A percentile compares a stretch with the other conserved stretches of the same genome.
Evolutionary conservation across 306 rosid genomes (phyloP).

Genomic region (Cicer judaicum): DNA sequence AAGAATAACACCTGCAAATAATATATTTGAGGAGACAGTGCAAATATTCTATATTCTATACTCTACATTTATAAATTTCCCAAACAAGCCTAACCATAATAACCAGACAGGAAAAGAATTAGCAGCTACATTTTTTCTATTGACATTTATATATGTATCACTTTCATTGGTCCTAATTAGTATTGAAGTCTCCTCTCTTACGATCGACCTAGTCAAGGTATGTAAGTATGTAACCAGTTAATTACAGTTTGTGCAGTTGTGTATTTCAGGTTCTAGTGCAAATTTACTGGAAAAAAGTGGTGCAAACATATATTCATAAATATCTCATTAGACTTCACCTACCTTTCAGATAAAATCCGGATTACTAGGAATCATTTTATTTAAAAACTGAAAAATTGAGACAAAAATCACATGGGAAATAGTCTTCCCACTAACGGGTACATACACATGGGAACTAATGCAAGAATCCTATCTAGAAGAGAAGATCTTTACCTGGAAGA

Average conservation of each 20-base stretch:
- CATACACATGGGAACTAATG: not conserved
- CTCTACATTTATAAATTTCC: not conserved
- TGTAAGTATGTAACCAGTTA: too few relatives aligned
- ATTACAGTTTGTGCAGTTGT: too few relatives aligned
- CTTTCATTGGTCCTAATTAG: not conserved
- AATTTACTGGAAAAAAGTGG: not conserved
- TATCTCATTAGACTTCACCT: too few relatives aligned
- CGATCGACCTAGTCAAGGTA: too few relatives aligned
- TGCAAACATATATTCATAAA: not conserved
- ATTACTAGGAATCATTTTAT: too few relatives aligned
- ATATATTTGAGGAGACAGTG: not conserved
- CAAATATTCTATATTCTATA: conserved; percentile 2
- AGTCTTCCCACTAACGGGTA: not conserved
- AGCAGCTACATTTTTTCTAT: not conserved
- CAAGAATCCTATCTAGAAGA: not conserved
- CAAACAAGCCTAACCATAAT: not conserved
- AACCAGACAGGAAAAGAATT: not conserved
- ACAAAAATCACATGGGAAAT: not conserved
- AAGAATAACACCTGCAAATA: not conserved
- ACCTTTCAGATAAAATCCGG: too few relatives aligned
- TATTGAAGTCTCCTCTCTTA: not conserved
- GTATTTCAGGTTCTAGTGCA: not conserved
- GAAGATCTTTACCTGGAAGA: not conserved
- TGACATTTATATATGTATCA: not conserved
- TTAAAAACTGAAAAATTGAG: too few relatives aligned